Base-by-base conservation (phyloP, 306 rosid species). In the Vigna mungo region DNA sequence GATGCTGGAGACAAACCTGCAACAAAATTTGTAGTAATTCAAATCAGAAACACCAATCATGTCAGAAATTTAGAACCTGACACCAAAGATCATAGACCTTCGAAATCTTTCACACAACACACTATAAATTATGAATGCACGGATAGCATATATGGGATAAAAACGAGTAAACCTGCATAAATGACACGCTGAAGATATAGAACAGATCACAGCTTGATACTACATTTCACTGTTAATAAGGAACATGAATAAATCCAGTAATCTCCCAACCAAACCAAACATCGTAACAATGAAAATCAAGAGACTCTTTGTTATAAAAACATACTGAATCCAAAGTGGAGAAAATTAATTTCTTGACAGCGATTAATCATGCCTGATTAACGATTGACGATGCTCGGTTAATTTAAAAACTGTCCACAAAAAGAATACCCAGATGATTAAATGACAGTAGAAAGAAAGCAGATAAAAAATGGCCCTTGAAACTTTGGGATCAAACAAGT, bases 1-100 rank as follows among this genome's bases (percentile, higher is more conserved):
- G 90, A 53, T 21, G 43, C 0, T 9, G 13, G 0, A 68, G 91
- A 32, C 6, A 48, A 18, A 14, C 77, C 81, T 87, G 81, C 85
- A 13, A 41, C 46, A 44, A 16, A 61, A 18, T 11, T 9, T 53
- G 10, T 27, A 18, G 46, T 41, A 21, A 68, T 53, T 39, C 65
- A 85, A 60, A 73, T 77, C 61, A 49, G 49, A 56, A 14, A 55
- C 32, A 55, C 46, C 6, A 68, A 63, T 15, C 46, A 53, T 18
- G 39, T 34, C 8, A 62, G 47, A n/a, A 4, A 16, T 4, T 34
- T 14, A 63, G 6, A 52, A 56, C 21, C 60, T 73, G 44, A 66
- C 70, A 43, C 18, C 56, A 39, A 59, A 71, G 2, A 34, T 47
- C 32, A 46, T 16, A 62, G n/a, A 71, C 58, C 58, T 62, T 25